Conservation (phyloP, 2,329 filamentous ascomycete species). For the Fusarium sp. region DNA sequence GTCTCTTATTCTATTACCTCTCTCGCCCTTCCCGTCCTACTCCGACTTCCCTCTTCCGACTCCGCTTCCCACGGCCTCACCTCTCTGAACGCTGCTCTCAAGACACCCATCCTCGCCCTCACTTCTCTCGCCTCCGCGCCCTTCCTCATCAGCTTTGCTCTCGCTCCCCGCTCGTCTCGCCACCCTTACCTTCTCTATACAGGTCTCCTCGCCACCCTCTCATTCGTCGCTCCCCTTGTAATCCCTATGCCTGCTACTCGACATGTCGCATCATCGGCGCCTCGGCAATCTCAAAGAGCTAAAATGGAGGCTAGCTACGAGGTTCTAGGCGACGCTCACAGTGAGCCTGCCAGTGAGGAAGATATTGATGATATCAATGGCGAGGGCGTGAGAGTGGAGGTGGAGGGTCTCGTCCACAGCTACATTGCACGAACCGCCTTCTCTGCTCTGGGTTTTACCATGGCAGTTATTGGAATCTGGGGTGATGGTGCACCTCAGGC, state of each 20-base stretch:
- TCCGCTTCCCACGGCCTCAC: conserved; percentile 75
- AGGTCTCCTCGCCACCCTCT: conserved; percentile 70
- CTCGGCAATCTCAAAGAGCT: conserved; percentile 45
- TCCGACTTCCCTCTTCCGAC: conserved; percentile 79
- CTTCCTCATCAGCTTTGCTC: conserved; percentile 77
- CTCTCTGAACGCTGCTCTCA: conserved; percentile 69
- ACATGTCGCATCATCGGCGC: conserved; percentile 41
- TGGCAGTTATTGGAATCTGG: conserved; percentile 72
- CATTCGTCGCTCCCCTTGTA: conserved; percentile 62
- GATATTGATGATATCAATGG: conserved; percentile 65
- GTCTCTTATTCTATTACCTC: conserved; percentile 85
- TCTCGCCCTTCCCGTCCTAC: conserved; percentile 80
- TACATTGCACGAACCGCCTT: conserved; percentile 63
- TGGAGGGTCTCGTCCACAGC: conserved; percentile 63
- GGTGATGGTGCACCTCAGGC: conserved; percentile 62
- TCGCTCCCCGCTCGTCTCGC: conserved; percentile 77
- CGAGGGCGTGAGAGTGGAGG: conserved; percentile 66
- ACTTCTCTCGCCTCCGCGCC: conserved; percentile 73
- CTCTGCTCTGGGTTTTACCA: conserved; percentile 64
- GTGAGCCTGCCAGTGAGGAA: conserved; percentile 59
- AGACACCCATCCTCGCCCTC: conserved; percentile 71
- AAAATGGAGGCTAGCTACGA: conserved; percentile 78
- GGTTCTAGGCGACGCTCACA: conserved; percentile 65
- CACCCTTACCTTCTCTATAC: conserved; percentile 95
- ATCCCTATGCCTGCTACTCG: conserved; percentile 49